phyloP scores from a whole-genome alignment of 805 yeast genomes.

The Nakazawaea pomicola region DNA sequence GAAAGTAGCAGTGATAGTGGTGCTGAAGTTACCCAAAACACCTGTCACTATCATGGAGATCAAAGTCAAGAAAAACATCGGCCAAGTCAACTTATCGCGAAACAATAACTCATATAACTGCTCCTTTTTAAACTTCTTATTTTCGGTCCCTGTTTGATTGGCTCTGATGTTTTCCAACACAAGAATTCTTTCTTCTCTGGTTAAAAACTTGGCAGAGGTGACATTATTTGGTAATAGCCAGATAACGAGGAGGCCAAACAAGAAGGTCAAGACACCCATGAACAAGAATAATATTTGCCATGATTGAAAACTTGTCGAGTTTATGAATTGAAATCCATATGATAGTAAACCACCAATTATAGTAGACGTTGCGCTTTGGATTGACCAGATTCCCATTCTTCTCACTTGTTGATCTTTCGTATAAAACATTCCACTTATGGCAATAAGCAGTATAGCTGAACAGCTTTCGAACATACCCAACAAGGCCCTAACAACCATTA shows the following conservation, averaged over 20 bases:
- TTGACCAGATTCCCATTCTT: constrained; percentile 31
- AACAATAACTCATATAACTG: constrained; percentile 42
- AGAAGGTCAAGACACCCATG: constrained; percentile 47
- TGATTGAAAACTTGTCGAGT: constrained; percentile 30
- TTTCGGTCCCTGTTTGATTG: constrained; percentile 50
- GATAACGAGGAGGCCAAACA: constrained; percentile 40
- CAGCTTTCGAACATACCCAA: neutral
- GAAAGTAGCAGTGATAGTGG: constrained; percentile 26
- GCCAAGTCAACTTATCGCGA: constrained; percentile 43
- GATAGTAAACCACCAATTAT: constrained; percentile 42
- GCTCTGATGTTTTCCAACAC: constrained; percentile 40
- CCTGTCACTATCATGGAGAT: constrained; percentile 51
- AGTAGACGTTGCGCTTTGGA: constrained; percentile 36
- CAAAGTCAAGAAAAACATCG: constrained; percentile 39
- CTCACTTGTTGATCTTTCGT: neutral
- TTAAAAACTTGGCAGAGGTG: constrained; percentile 28
- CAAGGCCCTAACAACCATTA: neutral
- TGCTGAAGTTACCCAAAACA: constrained; percentile 37
- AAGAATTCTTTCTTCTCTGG: constrained; percentile 33
- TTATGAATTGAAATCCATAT: constrained; percentile 50
- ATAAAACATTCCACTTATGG: neutral
- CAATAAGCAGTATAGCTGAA: neutral
- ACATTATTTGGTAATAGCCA: constrained; percentile 48
- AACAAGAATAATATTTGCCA: constrained; percentile 60
- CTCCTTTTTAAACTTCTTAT: constrained; percentile 35